These are phyloP conservation scores for Hericium alpestre DNA, from an alignment of 768 basidiomycete genomes.

Conservation along the genomic window DNA sequence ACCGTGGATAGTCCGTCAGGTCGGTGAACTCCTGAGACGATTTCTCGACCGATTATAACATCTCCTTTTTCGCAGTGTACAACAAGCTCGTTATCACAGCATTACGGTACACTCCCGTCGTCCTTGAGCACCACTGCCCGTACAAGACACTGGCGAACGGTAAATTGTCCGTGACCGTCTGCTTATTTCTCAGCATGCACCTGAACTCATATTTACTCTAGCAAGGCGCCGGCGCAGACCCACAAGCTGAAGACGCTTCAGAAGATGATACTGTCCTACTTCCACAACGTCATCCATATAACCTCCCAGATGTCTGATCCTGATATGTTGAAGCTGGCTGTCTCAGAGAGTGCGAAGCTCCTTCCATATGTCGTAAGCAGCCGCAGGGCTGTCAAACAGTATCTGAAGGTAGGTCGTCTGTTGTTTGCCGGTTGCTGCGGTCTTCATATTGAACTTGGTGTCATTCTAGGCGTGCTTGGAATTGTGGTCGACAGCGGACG, in stretches of 20 bases:
- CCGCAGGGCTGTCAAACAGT: conserved; percentile 74
- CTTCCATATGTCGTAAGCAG: conserved; percentile 81
- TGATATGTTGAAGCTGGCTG: conserved; percentile 55
- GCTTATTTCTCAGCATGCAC: not conserved
- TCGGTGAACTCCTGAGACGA: conserved; percentile 21
- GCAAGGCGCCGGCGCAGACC: conserved; percentile 78
- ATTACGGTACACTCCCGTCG: conserved; percentile 81
- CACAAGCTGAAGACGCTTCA: conserved; percentile 75
- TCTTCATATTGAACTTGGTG: not conserved
- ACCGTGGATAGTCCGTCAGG: conserved; percentile 74
- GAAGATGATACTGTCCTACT: conserved; percentile 81
- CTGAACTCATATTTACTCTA: conserved; percentile 20
- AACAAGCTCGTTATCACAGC: conserved; percentile 83
- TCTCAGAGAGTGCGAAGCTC: conserved; percentile 80
- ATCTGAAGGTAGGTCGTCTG: conserved; percentile 57
- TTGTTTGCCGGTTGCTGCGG: not conserved
- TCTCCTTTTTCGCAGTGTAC: conserved; percentile 51
- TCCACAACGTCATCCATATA: conserved; percentile 75
- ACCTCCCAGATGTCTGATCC: conserved; percentile 65
- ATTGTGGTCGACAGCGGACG: conserved; percentile 74
- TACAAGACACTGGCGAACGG: conserved; percentile 76
- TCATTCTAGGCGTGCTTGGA: conserved; percentile 60
- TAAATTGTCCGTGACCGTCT: conserved; percentile 55
- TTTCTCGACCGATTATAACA: not conserved
- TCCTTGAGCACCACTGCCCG: conserved; percentile 80